Evolutionary conservation across 164 flowering plant genomes (phyloP), one percentile per base, ranked within the genome.

Genomic region (Malania oleifera): DNA sequence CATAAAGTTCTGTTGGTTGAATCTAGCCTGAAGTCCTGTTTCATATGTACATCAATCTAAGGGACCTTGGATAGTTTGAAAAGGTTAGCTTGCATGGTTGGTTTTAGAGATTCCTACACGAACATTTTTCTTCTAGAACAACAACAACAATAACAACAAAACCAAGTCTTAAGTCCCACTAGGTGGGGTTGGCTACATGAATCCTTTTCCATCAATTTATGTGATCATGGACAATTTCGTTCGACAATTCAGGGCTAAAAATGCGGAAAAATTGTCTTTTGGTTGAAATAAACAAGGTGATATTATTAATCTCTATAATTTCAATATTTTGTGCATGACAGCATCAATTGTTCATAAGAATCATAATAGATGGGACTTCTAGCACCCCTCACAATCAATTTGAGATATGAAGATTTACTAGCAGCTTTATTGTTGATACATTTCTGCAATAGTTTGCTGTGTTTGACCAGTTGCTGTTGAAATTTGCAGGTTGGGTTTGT

Each of bases 401-500:
- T 43, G 7, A 46, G 22, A 46, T 20, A 31, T 23, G 14, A 46
- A 46, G 25, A 46, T 20, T 7, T 46, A 8, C 13, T 31, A 17
- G 38, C n/a, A 17, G 27, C 44, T 17, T 25, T 25, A 19, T 14
- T 53, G 53, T 3, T 12, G 29, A 31, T 25, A 22, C 26, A 15
- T 41, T n/a, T 28, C 23, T 19, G 17, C 12, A 29, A 20, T 19
- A 15, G 18, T 17, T 25, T 17, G 2, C 28, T 15, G 39, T 37
- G 43, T 18, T 41, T 17, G 17, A 59, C 45, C 25, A 26, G 22
- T 50, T 13, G 19, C 29, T 64, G 46, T 10, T 76, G 43, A 43
- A 62, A 20, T 26, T 65, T 73, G 64, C 96, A 93, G 98, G 68
- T 93, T 72, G 96, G 95, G 55, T 78, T 93, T 63, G 90, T 89